Conservation (phyloP, 2,329 filamentous ascomycete species). For the Penicillium brasilianum region DNA sequence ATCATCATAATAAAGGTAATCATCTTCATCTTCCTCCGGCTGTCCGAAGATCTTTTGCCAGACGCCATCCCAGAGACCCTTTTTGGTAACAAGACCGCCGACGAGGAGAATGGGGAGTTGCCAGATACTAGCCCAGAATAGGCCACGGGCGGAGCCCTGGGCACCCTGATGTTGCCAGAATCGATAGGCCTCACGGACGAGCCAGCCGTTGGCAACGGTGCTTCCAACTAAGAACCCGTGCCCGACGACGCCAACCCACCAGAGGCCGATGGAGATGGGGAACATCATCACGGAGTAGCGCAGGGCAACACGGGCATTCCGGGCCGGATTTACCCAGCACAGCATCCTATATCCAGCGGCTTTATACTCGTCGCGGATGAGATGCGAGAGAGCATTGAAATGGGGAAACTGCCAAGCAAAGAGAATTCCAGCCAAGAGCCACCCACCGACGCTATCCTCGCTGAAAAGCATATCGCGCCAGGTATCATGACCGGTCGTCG, state of each 20-base stretch:
- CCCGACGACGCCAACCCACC: slow-evolving; percentile 79
- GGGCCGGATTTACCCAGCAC: slow-evolving; percentile 81
- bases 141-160: slow-evolving; percentile 76
- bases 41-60: slow-evolving; percentile 70
- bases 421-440: slow-evolving; percentile 81
- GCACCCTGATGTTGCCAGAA: slow-evolving; percentile 83
- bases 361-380: slow-evolving; percentile 87
- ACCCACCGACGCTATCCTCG: slow-evolving; percentile 73
- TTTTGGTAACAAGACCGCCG: slow-evolving; percentile 89
- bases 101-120: slow-evolving; percentile 90
- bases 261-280: slow-evolving; percentile 81
- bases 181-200: slow-evolving; percentile 75
- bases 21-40: slow-evolving; percentile 59
- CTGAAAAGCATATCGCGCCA: slow-evolving; percentile 81
- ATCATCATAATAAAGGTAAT: slow-evolving; percentile 64
- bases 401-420: slow-evolving; percentile 99
- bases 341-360: slow-evolving; percentile 72
- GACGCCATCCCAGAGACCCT: slow-evolving; percentile 85
- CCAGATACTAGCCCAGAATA: slow-evolving; percentile 99
- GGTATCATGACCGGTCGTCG: slow-evolving; percentile 70
- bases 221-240: slow-evolving; percentile 83
- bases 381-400: slow-evolving; percentile 92
- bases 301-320: slow-evolving; percentile 84
- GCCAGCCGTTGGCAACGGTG: slow-evolving; percentile 82
- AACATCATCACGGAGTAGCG: slow-evolving; percentile 86